Evolutionary conservation across 257 asterid species (phyloP).

Genomic region (Petunia secreta): DNA sequence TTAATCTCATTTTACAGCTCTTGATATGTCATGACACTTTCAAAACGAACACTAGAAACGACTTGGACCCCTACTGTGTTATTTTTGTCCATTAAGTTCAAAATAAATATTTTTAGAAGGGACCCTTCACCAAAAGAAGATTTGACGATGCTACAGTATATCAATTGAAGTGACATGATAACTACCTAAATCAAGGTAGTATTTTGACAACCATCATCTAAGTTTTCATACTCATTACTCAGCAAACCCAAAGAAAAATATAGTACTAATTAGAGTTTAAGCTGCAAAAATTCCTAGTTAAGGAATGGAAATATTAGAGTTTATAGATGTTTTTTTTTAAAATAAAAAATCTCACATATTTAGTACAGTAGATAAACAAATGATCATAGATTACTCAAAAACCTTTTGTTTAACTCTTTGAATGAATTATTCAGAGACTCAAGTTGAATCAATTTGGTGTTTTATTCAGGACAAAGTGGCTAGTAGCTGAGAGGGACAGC

Average conservation of each 20-base stretch:
- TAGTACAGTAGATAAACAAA: too few relatives aligned
- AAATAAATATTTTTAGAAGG: neutral
- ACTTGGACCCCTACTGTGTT: neutral
- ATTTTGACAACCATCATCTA: neutral
- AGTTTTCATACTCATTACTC: neutral
- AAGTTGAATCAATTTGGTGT: neutral
- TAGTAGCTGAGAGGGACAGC: constrained; percentile 14
- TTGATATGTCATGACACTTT: neutral
- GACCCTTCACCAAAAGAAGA: neutral
- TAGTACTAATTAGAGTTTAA: neutral
- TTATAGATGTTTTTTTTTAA: too few relatives aligned
- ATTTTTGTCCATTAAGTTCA: neutral
- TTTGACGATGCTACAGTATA: neutral
- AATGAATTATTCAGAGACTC: neutral
- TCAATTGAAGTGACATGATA: neutral
- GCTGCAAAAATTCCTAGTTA: too few relatives aligned
- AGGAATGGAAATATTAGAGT: too few relatives aligned
- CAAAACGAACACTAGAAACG: neutral
- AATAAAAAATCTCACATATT: too few relatives aligned
- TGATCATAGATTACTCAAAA: neutral
- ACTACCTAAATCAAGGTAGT: neutral
- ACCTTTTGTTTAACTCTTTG: neutral
- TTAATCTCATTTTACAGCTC: neutral
- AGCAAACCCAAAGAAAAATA: too few relatives aligned
- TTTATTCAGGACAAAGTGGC: neutral